Evolutionary conservation across 1,284 basidiomycete species (phyloP), one percentile per base, ranked within the genome.

Genomic region (Cryptococcus hybrid): DNA sequence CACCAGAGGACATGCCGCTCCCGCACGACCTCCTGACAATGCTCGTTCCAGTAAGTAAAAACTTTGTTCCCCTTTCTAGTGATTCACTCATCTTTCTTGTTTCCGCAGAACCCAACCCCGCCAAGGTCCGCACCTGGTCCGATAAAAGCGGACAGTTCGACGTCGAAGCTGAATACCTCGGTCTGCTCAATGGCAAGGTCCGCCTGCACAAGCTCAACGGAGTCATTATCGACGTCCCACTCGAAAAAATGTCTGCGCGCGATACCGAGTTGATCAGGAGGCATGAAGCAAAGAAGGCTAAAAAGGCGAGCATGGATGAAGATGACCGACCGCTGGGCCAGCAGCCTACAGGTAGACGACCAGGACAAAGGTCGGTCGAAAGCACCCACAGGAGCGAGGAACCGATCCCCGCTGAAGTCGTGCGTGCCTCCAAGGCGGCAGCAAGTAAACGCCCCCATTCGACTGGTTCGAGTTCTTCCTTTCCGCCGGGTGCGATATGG

Each of bases 401-500:
- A 34, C 65, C 70, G 6, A 67, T 69, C 30, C 69, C 70, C 8
- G 56, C 63, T 2, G 67, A 67, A 37, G 68, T 69, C 6, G 63
- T 69, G 63, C 61, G 63, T n/a, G 58, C 55, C 55, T 70, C 59
- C 24, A 39, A 42, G 7, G 18, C 36, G 13, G 50, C 62, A 47
- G 63, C 63, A 40, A 66, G 30, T 64, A 86, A 88, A 80, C 34
- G 83, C 40, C 37, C 18, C 34, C 50, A 42, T 83, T 87, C 50
- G 96, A 99, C 75, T 99, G 96, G 96, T 99, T 99, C 76, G 93
- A 94, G 55, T 99, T 99, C 83, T 99, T 99, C 87, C 84, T 99
- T 59, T 86, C 84, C 44, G 93, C 96, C 15, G 95, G 95, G 1
- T 98, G 96, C 73, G 94, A 97, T 73, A 75, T 98, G 57, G 95